phyloP scores from a whole-genome alignment of 23 red algal genomes.

The Gracilaria domingensis region DNA sequence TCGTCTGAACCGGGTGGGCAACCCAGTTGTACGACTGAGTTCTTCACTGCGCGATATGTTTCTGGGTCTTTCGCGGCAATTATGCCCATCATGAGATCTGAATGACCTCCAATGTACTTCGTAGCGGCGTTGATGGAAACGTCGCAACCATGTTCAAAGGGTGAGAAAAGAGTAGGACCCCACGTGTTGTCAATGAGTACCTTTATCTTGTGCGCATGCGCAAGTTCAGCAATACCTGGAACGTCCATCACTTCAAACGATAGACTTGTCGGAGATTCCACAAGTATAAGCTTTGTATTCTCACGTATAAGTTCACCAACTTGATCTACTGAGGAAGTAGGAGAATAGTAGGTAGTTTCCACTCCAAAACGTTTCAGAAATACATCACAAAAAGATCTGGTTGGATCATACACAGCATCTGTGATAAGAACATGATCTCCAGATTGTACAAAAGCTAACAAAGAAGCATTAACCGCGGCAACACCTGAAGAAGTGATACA shows the following conservation, averaged over 20 bases:
- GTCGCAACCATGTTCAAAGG: constrained; percentile 88
- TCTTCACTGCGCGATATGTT: constrained; percentile 88
- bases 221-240: constrained; percentile 72
- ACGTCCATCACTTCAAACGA: constrained; percentile 98
- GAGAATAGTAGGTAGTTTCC: constrained; percentile 88
- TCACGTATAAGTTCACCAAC: constrained; percentile 58
- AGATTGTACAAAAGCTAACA: constrained; percentile 90
- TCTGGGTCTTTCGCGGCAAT: constrained; percentile 76
- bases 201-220: constrained; percentile 73
- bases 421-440: constrained; percentile 96
- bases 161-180: constrained; percentile 87
- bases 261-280: constrained; percentile 88
- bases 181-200: constrained; percentile 98
- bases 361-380: constrained; percentile 96
- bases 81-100: constrained; percentile 98
- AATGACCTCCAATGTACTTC: constrained; percentile 98
- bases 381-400: constrained; percentile 87
- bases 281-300: constrained; percentile 84
- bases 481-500: constrained; percentile 92
- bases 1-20: constrained; percentile 98
- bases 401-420: constrained; percentile 97
- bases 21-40: constrained; percentile 85
- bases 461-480: constrained; percentile 91
- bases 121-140: constrained; percentile 97
- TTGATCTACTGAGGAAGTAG: constrained; percentile 50